These are phyloP conservation scores for Ceratocystis smalleyi DNA, from an alignment of 2,329 filamentous ascomycete species.

Conservation along the genomic window DNA sequence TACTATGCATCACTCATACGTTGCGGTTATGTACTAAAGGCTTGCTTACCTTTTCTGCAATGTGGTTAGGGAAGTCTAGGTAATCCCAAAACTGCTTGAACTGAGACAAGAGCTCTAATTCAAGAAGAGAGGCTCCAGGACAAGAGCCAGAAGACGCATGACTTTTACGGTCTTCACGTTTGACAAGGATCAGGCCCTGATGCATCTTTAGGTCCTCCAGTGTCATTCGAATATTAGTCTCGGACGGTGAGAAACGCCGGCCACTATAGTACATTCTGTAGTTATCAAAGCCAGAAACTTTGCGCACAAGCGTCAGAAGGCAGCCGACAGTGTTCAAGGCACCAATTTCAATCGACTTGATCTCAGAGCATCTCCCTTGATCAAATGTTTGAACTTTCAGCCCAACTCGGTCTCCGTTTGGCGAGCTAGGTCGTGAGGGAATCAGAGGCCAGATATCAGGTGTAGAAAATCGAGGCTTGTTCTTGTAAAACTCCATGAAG, in stretches of 20 bases:
- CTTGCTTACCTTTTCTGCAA: constrained; percentile 47
- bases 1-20: background rate
- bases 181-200: constrained; percentile 51
- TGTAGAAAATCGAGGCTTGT: constrained; percentile 42
- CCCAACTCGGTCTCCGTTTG: constrained; percentile 48
- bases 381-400: constrained; percentile 64
- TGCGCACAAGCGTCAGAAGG: constrained; percentile 49
- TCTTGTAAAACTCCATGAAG: constrained; percentile 50
- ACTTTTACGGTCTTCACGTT: constrained; percentile 35
- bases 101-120: constrained; percentile 64
- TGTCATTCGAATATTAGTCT: constrained; percentile 43
- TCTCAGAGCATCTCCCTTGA: constrained; percentile 40
- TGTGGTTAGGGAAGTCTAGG: constrained; percentile 53
- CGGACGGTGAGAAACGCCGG: constrained; percentile 44
- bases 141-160: constrained; percentile 25
- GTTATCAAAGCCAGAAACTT: constrained; percentile 59
- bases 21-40: constrained; percentile 17
- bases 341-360: constrained; percentile 50
- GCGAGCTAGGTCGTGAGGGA: constrained; percentile 33
- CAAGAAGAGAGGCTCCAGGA: constrained; percentile 45
- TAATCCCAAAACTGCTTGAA: constrained; percentile 75
- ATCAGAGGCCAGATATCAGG: constrained; percentile 42
- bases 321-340: constrained; percentile 55
- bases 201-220: constrained; percentile 52
- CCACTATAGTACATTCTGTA: constrained; percentile 60